Evolutionary conservation across 495 filamentous ascomycete species (phyloP).

Genomic region (Lasiosphaeria miniovina): DNA sequence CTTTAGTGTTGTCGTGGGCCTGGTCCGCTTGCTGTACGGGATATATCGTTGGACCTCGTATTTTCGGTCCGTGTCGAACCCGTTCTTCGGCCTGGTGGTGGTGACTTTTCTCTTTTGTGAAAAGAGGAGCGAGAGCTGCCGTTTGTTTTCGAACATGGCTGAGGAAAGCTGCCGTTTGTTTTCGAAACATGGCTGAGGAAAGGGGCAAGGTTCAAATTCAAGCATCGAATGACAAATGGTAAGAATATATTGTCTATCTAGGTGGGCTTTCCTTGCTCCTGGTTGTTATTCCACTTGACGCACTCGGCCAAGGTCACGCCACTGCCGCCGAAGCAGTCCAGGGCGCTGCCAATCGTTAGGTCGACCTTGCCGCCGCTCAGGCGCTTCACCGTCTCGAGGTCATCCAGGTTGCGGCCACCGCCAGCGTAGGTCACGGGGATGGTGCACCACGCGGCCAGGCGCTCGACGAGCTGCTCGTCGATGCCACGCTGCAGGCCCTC

Average conservation of each 20-base stretch:
- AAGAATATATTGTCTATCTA: neutral
- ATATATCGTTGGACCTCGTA: too few relatives aligned
- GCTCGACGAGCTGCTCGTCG: conserved; percentile 76
- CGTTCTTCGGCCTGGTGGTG: too few relatives aligned
- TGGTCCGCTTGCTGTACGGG: too few relatives aligned
- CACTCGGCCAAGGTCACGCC: conserved; percentile 85
- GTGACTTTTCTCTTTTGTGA: too few relatives aligned
- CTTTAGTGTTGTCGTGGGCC: too few relatives aligned
- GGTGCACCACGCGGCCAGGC: conserved; percentile 76
- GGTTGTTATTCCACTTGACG: conserved; percentile 73
- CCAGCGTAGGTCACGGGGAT: conserved; percentile 96
- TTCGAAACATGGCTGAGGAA: too few relatives aligned
- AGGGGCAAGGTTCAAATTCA: too few relatives aligned
- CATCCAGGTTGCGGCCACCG: conserved; percentile 74
- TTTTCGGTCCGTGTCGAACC: too few relatives aligned
- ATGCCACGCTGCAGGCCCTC: conserved; percentile 89
- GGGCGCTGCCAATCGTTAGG: conserved; percentile 90
- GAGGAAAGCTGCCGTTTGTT: too few relatives aligned
- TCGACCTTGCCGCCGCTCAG: conserved; percentile 81
- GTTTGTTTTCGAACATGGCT: too few relatives aligned
- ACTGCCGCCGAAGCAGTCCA: conserved; percentile 91
- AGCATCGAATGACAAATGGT: too few relatives aligned
- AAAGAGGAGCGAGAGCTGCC: too few relatives aligned
- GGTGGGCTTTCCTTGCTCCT: conserved; percentile 15
- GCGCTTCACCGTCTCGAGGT: conserved; percentile 73